Conservation (phyloP, 495 filamentous ascomycete genomes). For the Terfezia boudieri region DNA sequence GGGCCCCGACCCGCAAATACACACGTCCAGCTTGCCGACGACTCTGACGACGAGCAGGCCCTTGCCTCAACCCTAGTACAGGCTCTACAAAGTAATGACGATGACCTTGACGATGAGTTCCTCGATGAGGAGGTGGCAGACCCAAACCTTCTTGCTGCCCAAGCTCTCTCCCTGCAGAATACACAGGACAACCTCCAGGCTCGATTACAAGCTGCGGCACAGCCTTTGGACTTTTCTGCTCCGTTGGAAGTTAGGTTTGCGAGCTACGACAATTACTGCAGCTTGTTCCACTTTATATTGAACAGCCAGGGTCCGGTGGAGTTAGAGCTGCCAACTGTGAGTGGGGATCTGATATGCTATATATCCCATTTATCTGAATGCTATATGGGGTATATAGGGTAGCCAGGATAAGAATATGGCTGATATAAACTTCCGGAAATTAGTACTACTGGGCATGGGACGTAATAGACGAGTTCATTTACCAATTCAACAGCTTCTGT, state of each 20-base stretch:
- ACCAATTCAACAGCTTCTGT: constrained; percentile 99
- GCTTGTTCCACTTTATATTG: constrained; percentile 92
- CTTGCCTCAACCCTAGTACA: constrained; percentile 15
- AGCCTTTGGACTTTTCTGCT: constrained; percentile 84
- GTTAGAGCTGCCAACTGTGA: constrained; percentile 80
- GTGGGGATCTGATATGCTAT: constrained; percentile 18
- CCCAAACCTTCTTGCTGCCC: constrained; percentile 1
- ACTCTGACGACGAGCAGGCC: constrained; percentile 14
- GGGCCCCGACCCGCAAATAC: background rate
- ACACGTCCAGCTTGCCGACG: constrained; percentile 1
- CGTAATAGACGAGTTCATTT: constrained; percentile 99
- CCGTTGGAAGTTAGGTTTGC: constrained; percentile 85
- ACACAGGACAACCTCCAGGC: constrained; percentile 61
- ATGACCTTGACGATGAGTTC: constrained; percentile 23
- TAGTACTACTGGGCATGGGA: constrained; percentile 99
- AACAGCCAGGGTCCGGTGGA: constrained; percentile 97
- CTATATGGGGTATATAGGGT: background rate
- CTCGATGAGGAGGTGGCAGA: background rate
- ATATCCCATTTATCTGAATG: background rate
- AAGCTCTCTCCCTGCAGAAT: constrained; percentile 7
- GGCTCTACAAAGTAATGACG: constrained; percentile 20
- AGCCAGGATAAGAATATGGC: background rate
- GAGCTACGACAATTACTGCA: constrained; percentile 99
- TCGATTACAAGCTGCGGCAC: constrained; percentile 69
- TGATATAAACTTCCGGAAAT: constrained; percentile 14